These are phyloP conservation scores for Solanum phureja DNA, from an alignment of 257 asterid species.

Conservation along the genomic window DNA sequence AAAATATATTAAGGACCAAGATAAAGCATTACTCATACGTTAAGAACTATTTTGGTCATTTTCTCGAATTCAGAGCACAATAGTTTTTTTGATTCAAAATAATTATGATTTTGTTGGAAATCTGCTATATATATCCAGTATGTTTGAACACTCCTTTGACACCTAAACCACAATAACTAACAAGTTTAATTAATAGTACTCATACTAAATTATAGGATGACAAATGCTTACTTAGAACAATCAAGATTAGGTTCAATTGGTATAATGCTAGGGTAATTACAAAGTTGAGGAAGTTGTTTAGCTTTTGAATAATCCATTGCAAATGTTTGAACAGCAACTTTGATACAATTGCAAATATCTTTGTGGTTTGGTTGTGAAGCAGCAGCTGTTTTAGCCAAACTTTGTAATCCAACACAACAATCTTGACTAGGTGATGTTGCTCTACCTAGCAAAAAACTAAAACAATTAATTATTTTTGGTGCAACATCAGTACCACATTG, in stretches of 20 bases:
- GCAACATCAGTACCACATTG: not conserved
- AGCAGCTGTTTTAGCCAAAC: not conserved
- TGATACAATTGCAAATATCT: not conserved
- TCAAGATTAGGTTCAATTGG: not conserved
- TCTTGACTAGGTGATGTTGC: not conserved
- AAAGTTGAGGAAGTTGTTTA: not conserved
- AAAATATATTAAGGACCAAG: no score
- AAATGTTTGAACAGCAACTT: not conserved
- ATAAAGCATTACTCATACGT: no score
- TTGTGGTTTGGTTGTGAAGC: not conserved
- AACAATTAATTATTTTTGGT: not conserved
- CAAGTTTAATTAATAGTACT: no score
- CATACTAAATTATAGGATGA: not conserved
- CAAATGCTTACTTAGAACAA: not conserved
- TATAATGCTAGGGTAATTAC: not conserved
- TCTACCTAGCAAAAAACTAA: not conserved
- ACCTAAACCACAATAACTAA: not conserved
- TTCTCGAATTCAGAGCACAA: no score
- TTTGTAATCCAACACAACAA: not conserved
- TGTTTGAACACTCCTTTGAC: not conserved
- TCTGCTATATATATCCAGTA: no score
- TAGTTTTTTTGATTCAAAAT: no score
- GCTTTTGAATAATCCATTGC: not conserved
- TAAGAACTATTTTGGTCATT: no score
- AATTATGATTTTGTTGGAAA: no score